Conservation (phyloP, 768 basidiomycete species). For the Tubosaeta sp. region DNA sequence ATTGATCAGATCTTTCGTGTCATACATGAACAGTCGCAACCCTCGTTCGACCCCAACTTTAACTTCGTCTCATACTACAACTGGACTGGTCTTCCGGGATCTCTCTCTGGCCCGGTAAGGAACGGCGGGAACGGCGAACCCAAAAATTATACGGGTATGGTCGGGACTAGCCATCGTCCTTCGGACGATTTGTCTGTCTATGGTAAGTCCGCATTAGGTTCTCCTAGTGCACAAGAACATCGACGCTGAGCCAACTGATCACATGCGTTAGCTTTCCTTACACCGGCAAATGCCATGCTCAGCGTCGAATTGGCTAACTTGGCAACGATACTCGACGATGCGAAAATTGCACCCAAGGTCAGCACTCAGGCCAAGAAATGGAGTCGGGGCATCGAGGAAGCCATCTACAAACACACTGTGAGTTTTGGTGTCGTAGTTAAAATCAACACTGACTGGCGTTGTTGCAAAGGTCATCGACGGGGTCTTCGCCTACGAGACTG, state of each 20-base stretch:
- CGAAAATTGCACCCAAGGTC: conserved; percentile 45
- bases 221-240: background rate
- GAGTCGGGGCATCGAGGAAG: conserved; percentile 54
- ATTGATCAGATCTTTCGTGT: conserved; percentile 72
- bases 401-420: conserved; percentile 62
- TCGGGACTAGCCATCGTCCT: conserved; percentile 74
- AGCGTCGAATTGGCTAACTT: conserved; percentile 66
- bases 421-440: conserved; percentile 7
- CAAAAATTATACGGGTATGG: conserved; percentile 66
- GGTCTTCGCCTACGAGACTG: conserved; percentile 75
- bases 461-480: conserved; percentile 50
- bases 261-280: conserved; percentile 59
- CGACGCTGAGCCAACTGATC: background rate
- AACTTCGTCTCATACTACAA: conserved; percentile 77
- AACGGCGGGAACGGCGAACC: conserved; percentile 75
- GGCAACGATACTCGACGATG: conserved; percentile 53
- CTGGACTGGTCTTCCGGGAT: conserved; percentile 69
- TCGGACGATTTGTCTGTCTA: conserved; percentile 71
- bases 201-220: conserved; percentile 35
- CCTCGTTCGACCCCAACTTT: conserved; percentile 64
- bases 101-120: conserved; percentile 55
- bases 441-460: background rate
- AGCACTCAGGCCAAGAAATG: conserved; percentile 51
- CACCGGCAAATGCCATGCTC: conserved; percentile 79
- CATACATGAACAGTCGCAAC: conserved; percentile 71